Percentiles rank a stretch among this genome's conserved stretches.
phyloP scores from a whole-genome alignment of 495 filamentous ascomycete genomes.

The Aspergillus egyptiacus region DNA sequence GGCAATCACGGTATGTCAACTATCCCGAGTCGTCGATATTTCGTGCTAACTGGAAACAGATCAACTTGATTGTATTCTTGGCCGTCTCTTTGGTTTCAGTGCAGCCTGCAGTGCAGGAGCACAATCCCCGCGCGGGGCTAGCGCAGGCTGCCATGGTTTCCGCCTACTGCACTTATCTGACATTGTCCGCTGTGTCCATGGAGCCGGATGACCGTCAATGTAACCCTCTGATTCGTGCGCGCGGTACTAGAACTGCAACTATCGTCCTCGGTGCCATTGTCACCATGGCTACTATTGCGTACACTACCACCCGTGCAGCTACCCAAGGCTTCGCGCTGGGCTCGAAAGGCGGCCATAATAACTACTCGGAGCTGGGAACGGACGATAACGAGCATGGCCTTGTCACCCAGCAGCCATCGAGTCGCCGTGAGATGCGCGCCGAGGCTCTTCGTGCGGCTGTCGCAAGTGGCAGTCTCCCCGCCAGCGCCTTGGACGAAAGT shows the following conservation, averaged over 20 bases:
- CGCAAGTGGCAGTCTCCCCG: constrained; percentile 82
- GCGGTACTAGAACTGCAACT: constrained; percentile 82
- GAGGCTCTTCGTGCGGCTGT: constrained; percentile 88
- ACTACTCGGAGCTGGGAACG: constrained; percentile 54
- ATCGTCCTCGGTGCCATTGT: constrained; percentile 88
- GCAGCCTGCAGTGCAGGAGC: constrained; percentile 84
- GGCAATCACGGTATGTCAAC: constrained; percentile 51
- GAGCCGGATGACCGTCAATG: constrained; percentile 92
- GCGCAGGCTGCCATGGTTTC: constrained; percentile 97
- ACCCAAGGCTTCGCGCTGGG: constrained; percentile 87
- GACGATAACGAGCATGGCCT: constrained; percentile 80
- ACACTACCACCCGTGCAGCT: constrained; percentile 93
- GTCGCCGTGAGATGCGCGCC: constrained; percentile 82
- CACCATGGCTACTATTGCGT: constrained; percentile 95
- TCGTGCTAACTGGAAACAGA: constrained; percentile 33
- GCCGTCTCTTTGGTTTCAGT: constrained; percentile 78
- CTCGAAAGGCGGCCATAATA: constrained; percentile 52
- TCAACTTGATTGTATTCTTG: constrained; percentile 83
- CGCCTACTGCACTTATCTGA: constrained; percentile 96
- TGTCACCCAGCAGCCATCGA: constrained; percentile 77
- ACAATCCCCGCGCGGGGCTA: constrained; percentile 86
- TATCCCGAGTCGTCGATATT: neutral
- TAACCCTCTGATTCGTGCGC: constrained; percentile 86
- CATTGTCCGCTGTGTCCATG: constrained; percentile 97
- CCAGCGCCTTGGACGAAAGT: constrained; percentile 78